A percentile compares a stretch with the other conserved stretches of the same genome.
These are phyloP conservation scores for Piloderma croceum DNA, from an alignment of 768 basidiomycete genomes.

Conservation along the genomic window DNA sequence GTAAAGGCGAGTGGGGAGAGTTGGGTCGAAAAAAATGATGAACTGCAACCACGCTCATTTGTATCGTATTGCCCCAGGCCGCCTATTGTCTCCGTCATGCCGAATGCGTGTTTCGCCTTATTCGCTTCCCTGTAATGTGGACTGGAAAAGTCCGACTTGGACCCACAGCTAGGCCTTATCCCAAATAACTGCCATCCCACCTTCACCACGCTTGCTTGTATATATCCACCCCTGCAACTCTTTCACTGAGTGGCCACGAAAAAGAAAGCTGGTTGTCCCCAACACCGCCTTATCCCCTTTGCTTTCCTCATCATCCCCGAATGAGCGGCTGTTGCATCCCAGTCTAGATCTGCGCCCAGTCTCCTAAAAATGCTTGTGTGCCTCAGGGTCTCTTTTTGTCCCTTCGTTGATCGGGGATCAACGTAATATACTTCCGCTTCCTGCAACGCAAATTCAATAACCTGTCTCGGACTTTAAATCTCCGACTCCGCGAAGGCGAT, in stretches of 20 bases:
- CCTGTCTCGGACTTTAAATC: neutral
- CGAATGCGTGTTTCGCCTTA: slow-evolving; percentile 43
- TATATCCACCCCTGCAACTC: neutral
- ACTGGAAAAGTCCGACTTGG: no score
- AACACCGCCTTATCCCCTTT: neutral
- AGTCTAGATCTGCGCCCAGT: neutral
- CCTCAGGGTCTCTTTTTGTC: slow-evolving; percentile 27
- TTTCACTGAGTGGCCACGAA: neutral
- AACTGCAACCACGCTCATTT: slow-evolving; percentile 12
- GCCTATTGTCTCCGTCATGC: neutral
- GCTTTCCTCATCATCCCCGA: neutral
- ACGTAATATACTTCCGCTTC: slow-evolving; percentile 30
- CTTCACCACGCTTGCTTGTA: neutral
- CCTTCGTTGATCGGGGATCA: slow-evolving; percentile 64
- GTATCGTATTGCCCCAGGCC: neutral
- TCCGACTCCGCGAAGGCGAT: neutral
- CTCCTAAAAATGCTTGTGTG: neutral
- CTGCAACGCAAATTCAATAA: slow-evolving; percentile 5
- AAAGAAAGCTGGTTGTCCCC: neutral
- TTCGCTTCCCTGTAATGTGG: slow-evolving; percentile 40
- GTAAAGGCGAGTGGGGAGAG: slow-evolving; percentile 43
- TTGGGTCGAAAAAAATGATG: slow-evolving; percentile 42
- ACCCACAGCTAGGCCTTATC: slow-evolving; percentile 30
- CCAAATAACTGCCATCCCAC: slow-evolving; percentile 16
- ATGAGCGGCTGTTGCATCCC: neutral